Evolutionary conservation across 2,329 filamentous ascomycete species (phyloP).

Genomic region (Akanthomyces uredinophilus): DNA sequence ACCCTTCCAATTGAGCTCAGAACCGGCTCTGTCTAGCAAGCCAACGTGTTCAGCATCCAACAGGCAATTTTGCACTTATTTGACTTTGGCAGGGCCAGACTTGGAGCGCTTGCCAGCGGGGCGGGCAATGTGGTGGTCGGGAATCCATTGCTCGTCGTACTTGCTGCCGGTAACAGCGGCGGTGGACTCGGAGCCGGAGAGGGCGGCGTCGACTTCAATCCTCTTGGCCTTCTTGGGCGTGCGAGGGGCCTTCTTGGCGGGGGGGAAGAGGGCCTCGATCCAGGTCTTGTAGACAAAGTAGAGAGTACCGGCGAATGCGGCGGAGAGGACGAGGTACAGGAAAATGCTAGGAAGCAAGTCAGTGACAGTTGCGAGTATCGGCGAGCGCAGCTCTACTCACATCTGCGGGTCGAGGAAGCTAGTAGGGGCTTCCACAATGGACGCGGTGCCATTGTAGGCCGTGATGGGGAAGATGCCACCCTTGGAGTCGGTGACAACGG

Average conservation of each 20-base stretch:
- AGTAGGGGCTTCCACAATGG: conserved; percentile 82
- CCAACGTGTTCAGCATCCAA: background rate
- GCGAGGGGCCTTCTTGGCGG: conserved; percentile 66
- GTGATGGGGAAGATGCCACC: conserved; percentile 69
- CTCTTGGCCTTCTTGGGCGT: conserved; percentile 61
- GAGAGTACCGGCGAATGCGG: conserved; percentile 69
- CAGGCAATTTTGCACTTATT: conserved; percentile 20
- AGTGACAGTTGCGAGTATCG: background rate
- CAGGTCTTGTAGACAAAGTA: conserved; percentile 99
- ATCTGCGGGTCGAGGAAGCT: conserved; percentile 94
- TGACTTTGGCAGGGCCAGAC: conserved; percentile 43
- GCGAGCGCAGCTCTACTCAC: conserved; percentile 47
- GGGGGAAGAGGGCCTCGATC: conserved; percentile 93
- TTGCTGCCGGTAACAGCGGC: conserved; percentile 63
- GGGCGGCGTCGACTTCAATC: conserved; percentile 54
- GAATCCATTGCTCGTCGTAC: conserved; percentile 94
- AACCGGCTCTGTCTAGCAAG: background rate
- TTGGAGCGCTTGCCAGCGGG: conserved; percentile 63
- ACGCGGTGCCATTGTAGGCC: conserved; percentile 77
- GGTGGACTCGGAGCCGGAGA: conserved; percentile 66
- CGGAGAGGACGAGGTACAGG: conserved; percentile 87
- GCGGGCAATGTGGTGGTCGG: conserved; percentile 80
- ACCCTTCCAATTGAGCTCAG: background rate
- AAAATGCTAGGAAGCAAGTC: conserved; percentile 66
- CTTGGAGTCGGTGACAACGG: conserved; percentile 63